Evolutionary conservation across 148 eudicot species (phyloP).

Genomic region (Rhododendron griersonianum): DNA sequence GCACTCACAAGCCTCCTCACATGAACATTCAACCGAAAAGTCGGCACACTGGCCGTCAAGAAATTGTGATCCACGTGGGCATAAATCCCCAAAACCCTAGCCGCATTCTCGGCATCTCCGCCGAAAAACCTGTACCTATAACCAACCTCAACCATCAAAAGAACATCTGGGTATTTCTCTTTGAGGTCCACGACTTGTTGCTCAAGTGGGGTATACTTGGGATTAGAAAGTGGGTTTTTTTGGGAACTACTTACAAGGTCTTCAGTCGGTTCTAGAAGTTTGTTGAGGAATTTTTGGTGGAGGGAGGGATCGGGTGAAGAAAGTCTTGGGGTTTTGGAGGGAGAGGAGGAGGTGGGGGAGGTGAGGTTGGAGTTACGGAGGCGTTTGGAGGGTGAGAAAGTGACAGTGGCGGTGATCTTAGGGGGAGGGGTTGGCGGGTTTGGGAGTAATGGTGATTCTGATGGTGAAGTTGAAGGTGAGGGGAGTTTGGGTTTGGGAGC

Average conservation of each 20-base stretch:
- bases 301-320: conserved; percentile 48
- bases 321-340: conserved; percentile 32
- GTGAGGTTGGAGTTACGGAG: conserved; percentile 41
- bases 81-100: conserved; percentile 78
- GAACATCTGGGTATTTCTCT: conserved; percentile 63
- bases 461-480: conserved; percentile 14
- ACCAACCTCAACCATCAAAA: conserved; percentile 93
- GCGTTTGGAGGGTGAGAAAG: conserved; percentile 80
- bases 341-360: conserved; percentile 30
- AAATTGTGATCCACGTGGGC: conserved; percentile 88
- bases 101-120: conserved; percentile 83
- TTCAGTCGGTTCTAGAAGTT: conserved; percentile 72
- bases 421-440: conserved; percentile 48
- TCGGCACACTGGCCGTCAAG: conserved; percentile 93
- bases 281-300: conserved; percentile 65
- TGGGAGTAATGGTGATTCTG: conserved; percentile 9
- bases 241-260: conserved; percentile 39
- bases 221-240: conserved; percentile 4
- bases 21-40: conserved; percentile 82
- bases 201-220: conserved; percentile 83
- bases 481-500: conserved; percentile 59
- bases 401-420: conserved; percentile 64
- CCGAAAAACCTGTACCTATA: conserved; percentile 86
- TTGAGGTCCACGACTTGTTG: conserved; percentile 80
- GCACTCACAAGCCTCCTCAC: conserved; percentile 92